Percentiles rank a stretch among this genome's conserved stretches.
phyloP scores from a whole-genome alignment of 1,139 yeast genomes.

The Taphrina sp. region DNA sequence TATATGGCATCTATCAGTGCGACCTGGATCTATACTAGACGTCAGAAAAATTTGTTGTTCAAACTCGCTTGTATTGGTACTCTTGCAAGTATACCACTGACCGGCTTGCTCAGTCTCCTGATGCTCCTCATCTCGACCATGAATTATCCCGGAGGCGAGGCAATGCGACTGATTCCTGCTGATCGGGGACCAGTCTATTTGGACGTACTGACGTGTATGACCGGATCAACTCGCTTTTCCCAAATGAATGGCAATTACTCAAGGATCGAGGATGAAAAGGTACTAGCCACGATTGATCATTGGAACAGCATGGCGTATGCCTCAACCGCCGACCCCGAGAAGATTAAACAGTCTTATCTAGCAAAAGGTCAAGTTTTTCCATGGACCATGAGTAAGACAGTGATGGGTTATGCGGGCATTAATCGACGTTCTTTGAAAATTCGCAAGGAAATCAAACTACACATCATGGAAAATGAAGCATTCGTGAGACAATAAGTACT shows the following conservation, averaged over 20 bases:
- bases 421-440: not conserved
- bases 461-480: conserved; percentile 7
- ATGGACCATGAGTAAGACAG: conserved; percentile 3
- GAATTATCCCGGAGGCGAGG: conserved; percentile 90
- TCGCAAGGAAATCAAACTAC: conserved; percentile 1
- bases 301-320: conserved; percentile 21
- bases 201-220: conserved; percentile 81
- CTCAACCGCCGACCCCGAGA: not conserved
- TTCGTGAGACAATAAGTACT: too few species aligned
- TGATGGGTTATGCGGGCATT: conserved; percentile 5
- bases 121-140: conserved; percentile 64
- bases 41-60: conserved; percentile 28
- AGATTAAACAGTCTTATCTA: not conserved
- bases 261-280: conserved; percentile 45
- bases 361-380: not conserved
- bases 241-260: conserved; percentile 54
- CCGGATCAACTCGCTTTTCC: conserved; percentile 77
- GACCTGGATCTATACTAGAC: conserved; percentile 44
- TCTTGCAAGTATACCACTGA: conserved; percentile 42
- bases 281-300: not conserved
- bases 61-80: conserved; percentile 43
- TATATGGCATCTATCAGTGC: conserved; percentile 66
- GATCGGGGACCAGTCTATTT: conserved; percentile 57
- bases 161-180: conserved; percentile 56
- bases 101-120: conserved; percentile 50